A percentile compares a stretch with the other conserved stretches of the same genome.
These are phyloP conservation scores for Rhizomucor pusillus DNA, from an alignment of 371 early-diverging fungal genomes.

Conservation along the genomic window DNA sequence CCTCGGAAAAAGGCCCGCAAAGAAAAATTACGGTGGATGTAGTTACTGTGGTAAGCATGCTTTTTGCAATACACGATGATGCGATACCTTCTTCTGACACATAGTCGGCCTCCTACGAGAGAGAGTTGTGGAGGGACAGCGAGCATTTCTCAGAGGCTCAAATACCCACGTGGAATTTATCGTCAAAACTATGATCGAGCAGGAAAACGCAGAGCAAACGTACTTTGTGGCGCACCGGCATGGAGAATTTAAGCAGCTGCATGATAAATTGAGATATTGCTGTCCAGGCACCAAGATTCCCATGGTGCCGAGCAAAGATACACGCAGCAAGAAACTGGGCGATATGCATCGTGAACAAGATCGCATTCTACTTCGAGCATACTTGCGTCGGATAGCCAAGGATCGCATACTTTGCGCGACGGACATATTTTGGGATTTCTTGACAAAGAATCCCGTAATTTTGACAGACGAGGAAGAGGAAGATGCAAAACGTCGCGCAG, in stretches of 20 bases:
- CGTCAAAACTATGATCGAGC: constrained; percentile 21
- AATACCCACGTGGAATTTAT: constrained; percentile 36
- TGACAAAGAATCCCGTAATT: constrained; percentile 45
- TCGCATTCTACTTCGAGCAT: constrained; percentile 50
- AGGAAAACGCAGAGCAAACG: constrained; percentile 8
- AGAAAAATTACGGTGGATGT: not conserved
- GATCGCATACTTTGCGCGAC: constrained; percentile 37
- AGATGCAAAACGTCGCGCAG: constrained; percentile 39
- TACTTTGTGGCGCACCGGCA: constrained; percentile 35
- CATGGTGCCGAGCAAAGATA: constrained; percentile 17
- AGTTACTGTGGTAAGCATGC: too few relatives aligned
- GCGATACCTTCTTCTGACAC: too few relatives aligned
- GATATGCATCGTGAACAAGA: constrained; percentile 51
- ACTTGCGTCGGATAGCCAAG: constrained; percentile 39
- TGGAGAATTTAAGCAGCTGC: constrained; percentile 38
- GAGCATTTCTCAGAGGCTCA: constrained; percentile 7
- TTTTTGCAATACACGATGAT: too few relatives aligned
- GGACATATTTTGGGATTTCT: constrained; percentile 37
- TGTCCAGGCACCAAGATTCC: constrained; percentile 36
- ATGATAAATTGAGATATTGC: constrained; percentile 25
- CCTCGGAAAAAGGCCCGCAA: constrained; percentile 7
- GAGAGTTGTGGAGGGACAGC: constrained; percentile 17
- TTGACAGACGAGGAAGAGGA: constrained; percentile 36
- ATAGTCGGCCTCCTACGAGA: too few relatives aligned
- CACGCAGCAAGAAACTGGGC: constrained; percentile 5